Evolutionary conservation across 1,139 yeast species (phyloP).

Genomic region (Spathaspora sp.): DNA sequence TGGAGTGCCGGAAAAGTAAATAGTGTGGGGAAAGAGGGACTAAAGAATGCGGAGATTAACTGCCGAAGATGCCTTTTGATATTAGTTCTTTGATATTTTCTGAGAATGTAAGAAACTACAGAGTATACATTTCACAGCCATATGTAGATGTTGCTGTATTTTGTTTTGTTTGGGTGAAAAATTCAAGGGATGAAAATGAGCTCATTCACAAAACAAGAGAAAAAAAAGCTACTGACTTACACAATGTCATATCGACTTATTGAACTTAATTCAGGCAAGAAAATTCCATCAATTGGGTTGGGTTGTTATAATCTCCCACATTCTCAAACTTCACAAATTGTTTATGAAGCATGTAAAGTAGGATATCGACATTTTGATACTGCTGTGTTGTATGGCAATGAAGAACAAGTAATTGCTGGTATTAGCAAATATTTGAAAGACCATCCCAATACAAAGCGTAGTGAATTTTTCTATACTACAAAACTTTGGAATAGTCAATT

Average conservation of each 20-base stretch:
- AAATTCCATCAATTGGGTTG: constrained; percentile 39
- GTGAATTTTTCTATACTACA: constrained; percentile 65
- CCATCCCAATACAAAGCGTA: constrained; percentile 47
- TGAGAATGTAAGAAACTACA: no score
- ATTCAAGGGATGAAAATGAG: neutral
- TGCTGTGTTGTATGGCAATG: constrained; percentile 58
- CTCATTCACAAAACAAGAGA: neutral
- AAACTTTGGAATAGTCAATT: constrained; percentile 39
- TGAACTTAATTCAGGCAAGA: constrained; percentile 19
- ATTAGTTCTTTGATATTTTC: no score
- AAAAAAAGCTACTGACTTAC: neutral
- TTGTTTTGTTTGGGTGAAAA: no score
- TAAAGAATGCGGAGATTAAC: no score
- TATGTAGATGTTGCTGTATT: no score
- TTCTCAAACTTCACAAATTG: constrained; percentile 29
- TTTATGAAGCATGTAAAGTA: constrained; percentile 44
- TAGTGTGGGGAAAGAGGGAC: no score
- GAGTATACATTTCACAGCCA: no score
- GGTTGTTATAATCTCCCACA: constrained; percentile 35
- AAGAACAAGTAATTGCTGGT: constrained; percentile 56
- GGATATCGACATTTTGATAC: constrained; percentile 64
- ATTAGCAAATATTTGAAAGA: constrained; percentile 51
- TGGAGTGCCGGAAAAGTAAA: no score
- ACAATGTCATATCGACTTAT: constrained; percentile 4
- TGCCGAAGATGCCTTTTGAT: no score